Percentiles rank a stretch among this genome's conserved stretches.
These are phyloP conservation scores for Pythium scleroteichum DNA, from an alignment of 352 stramenopile genomes.

Conservation along the genomic window DNA sequence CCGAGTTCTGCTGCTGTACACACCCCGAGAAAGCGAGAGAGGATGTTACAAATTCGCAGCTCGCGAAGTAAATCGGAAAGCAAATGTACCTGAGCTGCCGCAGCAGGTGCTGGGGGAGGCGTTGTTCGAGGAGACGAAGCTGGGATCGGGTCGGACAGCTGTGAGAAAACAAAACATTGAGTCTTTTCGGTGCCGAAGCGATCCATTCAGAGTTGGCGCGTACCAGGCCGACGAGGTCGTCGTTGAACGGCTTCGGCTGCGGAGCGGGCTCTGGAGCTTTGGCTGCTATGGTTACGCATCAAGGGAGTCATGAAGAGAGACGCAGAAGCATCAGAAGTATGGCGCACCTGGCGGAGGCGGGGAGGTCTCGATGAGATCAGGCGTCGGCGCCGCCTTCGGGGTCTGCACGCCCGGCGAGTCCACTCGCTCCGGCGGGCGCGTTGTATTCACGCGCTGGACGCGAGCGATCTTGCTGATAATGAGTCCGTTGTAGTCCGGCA, in stretches of 20 bases:
- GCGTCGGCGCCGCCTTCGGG: slow-evolving; percentile 23
- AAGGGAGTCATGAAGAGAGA: neutral
- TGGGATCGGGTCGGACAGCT: slow-evolving; percentile 68
- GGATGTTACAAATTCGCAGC: neutral
- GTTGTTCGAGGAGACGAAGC: slow-evolving; percentile 36
- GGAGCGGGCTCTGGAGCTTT: slow-evolving; percentile 52
- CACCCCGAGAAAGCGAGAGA: slow-evolving; percentile 15
- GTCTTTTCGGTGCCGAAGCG: neutral
- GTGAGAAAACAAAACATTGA: slow-evolving; percentile 3
- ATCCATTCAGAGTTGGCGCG: neutral
- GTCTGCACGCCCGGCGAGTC: slow-evolving; percentile 34
- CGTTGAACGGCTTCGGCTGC: slow-evolving; percentile 68
- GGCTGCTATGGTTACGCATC: slow-evolving; percentile 37
- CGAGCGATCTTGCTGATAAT: slow-evolving; percentile 82
- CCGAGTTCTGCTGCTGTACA: slow-evolving; percentile 11
- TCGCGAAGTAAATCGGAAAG: neutral
- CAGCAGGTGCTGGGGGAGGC: slow-evolving; percentile 37
- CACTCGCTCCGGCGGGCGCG: slow-evolving; percentile 38
- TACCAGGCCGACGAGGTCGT: slow-evolving; percentile 81
- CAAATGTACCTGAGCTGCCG: slow-evolving; percentile 8
- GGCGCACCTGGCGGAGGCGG: slow-evolving; percentile 18
- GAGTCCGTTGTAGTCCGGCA: slow-evolving; percentile 83
- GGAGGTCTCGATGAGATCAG: slow-evolving; percentile 79
- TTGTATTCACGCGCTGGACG: slow-evolving; percentile 53
- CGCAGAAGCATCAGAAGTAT: neutral